Conservation (phyloP, 78 protist genomes). For the Emiliania huxleyi region DNA sequence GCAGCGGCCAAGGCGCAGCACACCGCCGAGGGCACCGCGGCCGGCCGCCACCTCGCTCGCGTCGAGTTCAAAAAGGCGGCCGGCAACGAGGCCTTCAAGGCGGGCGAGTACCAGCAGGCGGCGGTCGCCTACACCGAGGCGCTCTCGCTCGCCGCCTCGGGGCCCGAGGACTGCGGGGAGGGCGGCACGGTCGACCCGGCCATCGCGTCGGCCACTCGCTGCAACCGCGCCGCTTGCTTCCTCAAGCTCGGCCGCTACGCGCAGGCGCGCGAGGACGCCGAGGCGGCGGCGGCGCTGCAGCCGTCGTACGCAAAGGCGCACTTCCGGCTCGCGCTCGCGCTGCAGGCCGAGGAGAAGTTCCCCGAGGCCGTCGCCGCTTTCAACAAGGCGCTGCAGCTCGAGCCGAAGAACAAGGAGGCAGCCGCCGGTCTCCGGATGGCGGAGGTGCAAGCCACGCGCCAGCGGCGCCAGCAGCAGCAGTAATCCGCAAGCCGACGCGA, state of each 20-base stretch:
- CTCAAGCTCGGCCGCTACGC: constrained; percentile 21
- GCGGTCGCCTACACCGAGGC: background rate
- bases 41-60: background rate
- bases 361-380: background rate
- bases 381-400: background rate
- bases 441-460: background rate
- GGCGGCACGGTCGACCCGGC: background rate
- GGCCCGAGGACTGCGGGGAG: background rate
- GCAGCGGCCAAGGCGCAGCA: background rate
- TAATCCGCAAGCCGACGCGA: too few species aligned
- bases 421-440: background rate
- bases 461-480: background rate
- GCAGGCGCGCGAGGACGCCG: background rate
- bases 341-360: background rate
- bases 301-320: background rate
- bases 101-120: background rate
- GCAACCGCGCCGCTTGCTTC: constrained; percentile 11
- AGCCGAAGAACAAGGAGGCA: background rate
- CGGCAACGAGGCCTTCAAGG: constrained; percentile 9
- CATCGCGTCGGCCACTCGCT: background rate
- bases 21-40: background rate
- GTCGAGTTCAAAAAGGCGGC: background rate
- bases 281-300: background rate
- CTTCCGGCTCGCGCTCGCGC: constrained; percentile 9
- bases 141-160: background rate